phyloP scores from a whole-genome alignment of 768 basidiomycete genomes.

The Russula earlei region DNA sequence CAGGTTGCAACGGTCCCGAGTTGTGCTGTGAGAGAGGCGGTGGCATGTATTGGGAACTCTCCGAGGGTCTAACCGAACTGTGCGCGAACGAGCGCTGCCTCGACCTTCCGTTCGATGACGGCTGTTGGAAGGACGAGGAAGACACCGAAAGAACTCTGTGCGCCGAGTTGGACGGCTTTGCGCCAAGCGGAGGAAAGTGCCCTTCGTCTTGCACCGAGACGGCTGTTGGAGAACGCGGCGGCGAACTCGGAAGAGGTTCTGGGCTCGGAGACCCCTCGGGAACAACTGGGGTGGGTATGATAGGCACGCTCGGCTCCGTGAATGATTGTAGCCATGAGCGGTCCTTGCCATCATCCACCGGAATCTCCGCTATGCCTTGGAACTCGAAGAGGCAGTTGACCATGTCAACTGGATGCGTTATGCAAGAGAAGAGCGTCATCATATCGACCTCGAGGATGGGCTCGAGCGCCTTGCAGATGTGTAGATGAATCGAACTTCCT shows the following conservation, averaged over 20 bases:
- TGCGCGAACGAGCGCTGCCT: background rate
- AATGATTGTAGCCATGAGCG: constrained; percentile 13
- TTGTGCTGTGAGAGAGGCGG: background rate
- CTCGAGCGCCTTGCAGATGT: constrained; percentile 2
- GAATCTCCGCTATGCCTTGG: background rate
- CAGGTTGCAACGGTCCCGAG: background rate
- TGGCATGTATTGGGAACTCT: constrained; percentile 1
- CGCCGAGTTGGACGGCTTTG: background rate
- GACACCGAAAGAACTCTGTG: background rate
- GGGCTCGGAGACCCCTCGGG: background rate
- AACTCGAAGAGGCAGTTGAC: background rate
- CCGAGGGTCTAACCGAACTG: background rate
- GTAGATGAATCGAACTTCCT: background rate
- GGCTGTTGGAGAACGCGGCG: background rate
- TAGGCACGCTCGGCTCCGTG: constrained; percentile 1
- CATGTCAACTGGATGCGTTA: background rate
- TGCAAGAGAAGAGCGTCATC: constrained; percentile 1
- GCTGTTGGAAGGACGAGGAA: background rate
- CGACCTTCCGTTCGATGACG: background rate
- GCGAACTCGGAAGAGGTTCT: background rate
- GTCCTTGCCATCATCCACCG: constrained; percentile 3
- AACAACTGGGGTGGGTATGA: background rate
- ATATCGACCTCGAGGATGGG: constrained; percentile 1
- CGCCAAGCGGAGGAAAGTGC: constrained; percentile 1
- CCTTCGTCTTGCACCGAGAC: background rate